Conservation (phyloP, 176 grass and related monocot genomes). For the Raddia guianensis region DNA sequence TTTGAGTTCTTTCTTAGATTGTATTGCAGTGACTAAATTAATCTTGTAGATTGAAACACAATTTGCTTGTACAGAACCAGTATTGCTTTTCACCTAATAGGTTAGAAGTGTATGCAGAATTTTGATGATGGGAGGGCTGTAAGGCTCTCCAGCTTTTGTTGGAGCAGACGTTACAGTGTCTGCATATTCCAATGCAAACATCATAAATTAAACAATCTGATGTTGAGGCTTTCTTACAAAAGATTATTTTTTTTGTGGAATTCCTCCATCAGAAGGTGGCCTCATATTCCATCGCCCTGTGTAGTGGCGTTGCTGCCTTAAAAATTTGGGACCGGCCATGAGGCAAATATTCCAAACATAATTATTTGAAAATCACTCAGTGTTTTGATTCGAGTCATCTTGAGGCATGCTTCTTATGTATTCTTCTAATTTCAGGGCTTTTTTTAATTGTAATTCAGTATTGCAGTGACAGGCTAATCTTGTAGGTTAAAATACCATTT, state of each 20-base stretch:
- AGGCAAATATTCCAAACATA: constrained; percentile 37
- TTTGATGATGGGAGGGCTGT: constrained; percentile 30
- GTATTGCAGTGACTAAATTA: too few relatives aligned
- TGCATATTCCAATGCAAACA: constrained; percentile 75
- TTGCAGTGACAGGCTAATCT: too few relatives aligned
- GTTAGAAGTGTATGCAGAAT: not conserved
- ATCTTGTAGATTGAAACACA: too few relatives aligned
- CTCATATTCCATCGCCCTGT: constrained; percentile 92
- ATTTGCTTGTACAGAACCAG: not conserved
- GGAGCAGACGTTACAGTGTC: constrained; percentile 53
- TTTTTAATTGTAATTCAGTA: too few relatives aligned
- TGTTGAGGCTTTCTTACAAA: constrained; percentile 54
- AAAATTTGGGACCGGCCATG: constrained; percentile 80
- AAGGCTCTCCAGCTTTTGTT: constrained; percentile 38
- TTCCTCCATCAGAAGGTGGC: constrained; percentile 48
- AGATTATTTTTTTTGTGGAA: constrained; percentile 14
- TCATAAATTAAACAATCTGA: constrained; percentile 60
- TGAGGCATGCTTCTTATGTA: too few relatives aligned
- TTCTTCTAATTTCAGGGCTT: too few relatives aligned
- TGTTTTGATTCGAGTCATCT: too few relatives aligned
- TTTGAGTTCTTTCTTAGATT: too few relatives aligned
- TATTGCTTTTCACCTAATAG: not conserved
- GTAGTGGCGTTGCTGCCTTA: constrained; percentile 48
- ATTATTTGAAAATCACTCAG: not conserved
- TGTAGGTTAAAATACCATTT: too few relatives aligned